phyloP scores from a whole-genome alignment of 2,329 filamentous ascomycete species.

The Xylariales sp. region DNA sequence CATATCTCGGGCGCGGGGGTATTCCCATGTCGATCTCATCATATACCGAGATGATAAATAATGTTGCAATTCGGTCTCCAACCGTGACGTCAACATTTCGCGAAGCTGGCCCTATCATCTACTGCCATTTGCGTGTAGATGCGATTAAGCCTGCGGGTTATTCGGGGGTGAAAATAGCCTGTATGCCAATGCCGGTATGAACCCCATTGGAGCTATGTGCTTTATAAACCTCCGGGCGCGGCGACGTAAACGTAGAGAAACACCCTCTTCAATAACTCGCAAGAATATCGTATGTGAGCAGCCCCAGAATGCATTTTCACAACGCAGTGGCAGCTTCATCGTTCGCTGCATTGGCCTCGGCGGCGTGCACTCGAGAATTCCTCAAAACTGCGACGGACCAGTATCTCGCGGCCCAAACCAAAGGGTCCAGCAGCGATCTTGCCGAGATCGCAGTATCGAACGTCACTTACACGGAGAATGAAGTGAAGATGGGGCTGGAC shows the following conservation, averaged over 20 bases:
- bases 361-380: constrained; percentile 36
- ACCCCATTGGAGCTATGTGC: not conserved
- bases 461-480: constrained; percentile 51
- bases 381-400: constrained; percentile 42
- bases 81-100: constrained; percentile 23
- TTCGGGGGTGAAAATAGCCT: constrained; percentile 26
- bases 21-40: not conserved
- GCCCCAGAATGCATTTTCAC: constrained; percentile 6
- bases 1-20: not conserved
- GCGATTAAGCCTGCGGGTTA: constrained; percentile 20
- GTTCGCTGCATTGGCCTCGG: constrained; percentile 17
- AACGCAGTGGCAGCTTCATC: not conserved
- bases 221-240: not conserved
- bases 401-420: constrained; percentile 44
- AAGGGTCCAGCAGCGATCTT: constrained; percentile 36
- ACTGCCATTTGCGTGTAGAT: constrained; percentile 3
- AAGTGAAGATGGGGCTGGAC: constrained; percentile 40
- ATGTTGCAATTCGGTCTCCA: constrained; percentile 24
- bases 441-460: constrained; percentile 36
- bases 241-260: not conserved
- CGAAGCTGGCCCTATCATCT: not conserved
- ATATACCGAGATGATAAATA: constrained; percentile 16
- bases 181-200: not conserved
- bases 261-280: too few species aligned
- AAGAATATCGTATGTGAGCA: not conserved